Percentiles rank a stretch among this genome's conserved stretches.
Conservation (phyloP, 1,284 basidiomycete species). For the Amylostereum areolatum region DNA sequence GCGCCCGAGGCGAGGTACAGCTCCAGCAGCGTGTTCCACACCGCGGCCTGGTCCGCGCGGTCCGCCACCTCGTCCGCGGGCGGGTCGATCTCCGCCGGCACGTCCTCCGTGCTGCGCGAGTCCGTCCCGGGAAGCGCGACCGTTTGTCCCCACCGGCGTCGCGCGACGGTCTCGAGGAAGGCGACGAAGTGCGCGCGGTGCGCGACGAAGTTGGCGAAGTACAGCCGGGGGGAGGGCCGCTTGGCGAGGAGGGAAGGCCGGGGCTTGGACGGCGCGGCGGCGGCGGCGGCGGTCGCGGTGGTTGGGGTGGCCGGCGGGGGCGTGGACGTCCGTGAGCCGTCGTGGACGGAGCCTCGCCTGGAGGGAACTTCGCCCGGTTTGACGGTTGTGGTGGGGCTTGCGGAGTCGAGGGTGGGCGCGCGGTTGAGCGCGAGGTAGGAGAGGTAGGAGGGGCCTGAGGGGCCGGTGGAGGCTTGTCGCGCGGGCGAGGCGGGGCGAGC, state of each 20-base stretch:
- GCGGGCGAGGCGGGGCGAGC: constrained; percentile 20
- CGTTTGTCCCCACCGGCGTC: constrained; percentile 74
- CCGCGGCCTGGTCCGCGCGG: constrained; percentile 70
- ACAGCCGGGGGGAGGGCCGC: constrained; percentile 78
- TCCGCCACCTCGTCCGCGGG: constrained; percentile 49
- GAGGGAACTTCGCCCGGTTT: constrained; percentile 33
- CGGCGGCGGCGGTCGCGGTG: constrained; percentile 13
- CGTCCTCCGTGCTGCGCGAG: constrained; percentile 11
- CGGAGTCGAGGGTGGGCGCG: constrained; percentile 31
- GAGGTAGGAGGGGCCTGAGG: constrained; percentile 57
- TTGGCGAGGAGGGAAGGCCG: constrained; percentile 32
- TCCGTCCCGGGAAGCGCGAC: constrained; percentile 44
- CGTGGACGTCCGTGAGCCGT: constrained; percentile 22
- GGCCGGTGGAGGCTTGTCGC: constrained; percentile 20
- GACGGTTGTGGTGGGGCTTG: constrained; percentile 44
- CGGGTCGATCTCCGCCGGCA: constrained; percentile 17
- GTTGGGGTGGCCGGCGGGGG: constrained; percentile 23
- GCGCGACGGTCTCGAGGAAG: constrained; percentile 87
- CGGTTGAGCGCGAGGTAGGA: constrained; percentile 75
- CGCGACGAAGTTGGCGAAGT: constrained; percentile 94
- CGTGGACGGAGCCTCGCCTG: constrained; percentile 30
- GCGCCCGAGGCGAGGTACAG: constrained; percentile 70
- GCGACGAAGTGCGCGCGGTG: constrained; percentile 78
- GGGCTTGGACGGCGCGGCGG: constrained; percentile 16
- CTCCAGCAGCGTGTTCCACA: constrained; percentile 97